Base-by-base conservation (phyloP, 2,329 filamentous ascomycete genomes). In the Colletotrichum sp. region DNA sequence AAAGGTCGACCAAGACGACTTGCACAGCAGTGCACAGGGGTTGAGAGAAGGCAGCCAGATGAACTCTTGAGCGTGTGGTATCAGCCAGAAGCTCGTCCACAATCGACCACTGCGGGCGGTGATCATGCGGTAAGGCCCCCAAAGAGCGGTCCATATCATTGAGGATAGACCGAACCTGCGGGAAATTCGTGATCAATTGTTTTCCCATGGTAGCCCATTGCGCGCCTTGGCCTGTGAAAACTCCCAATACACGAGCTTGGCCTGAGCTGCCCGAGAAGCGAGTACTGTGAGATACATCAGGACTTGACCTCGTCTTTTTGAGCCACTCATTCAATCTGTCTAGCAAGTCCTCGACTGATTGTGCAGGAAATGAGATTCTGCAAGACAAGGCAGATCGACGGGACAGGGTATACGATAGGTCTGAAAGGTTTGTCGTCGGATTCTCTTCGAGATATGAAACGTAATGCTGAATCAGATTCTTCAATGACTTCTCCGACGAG, bases 141-240 rank as follows among this genome's bases (percentile, higher is more conserved):
- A 82, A 71, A 8, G 74, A 76, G 1, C 76, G 34, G 1, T 84
- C 79, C 2, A 85, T 68, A 28, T 77, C 65, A 18, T 72, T 73
- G 4, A 81, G 74, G 18, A 80, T 62, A 44, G 59, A 8, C 13
- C 78, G 66, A 4, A 73, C 71, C 2, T 68, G 26, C 1, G 69
- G 63, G 15, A 72, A 80, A 3, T n/a, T 63, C 7, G 70, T n/a
- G 12, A 24, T 64, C n/a, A 82, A 63, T 15, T 79, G 63, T 2
- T 34, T 30, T 1, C 79, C 82, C 81, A 83, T 82, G 2, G 62
- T 34, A 9, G 80, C 60, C 81, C 81, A 84, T 55, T 84, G 83
- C 1, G 82, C 82, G 6, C 83, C 83, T 68, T 84, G 83, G 0
- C 83, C 82, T 2, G 83, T 83, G 70, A 84, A 84, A 9, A 84